Conservation (phyloP, 2,329 filamentous ascomycete genomes). For the Beauveria caledonica region DNA sequence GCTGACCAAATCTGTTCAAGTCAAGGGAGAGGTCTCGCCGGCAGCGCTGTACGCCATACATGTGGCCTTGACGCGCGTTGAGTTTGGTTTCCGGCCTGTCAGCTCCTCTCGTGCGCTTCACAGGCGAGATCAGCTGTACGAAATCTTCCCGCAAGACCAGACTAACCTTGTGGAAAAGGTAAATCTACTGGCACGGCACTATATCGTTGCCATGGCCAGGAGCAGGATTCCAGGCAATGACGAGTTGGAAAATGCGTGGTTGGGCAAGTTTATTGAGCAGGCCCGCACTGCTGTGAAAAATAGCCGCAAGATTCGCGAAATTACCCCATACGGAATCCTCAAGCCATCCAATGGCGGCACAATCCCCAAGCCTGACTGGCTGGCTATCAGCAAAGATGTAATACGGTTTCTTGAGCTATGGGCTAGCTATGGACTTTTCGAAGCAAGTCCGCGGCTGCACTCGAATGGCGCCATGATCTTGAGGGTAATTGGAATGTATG, state of each 20-base stretch:
- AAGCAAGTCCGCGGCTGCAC: conserved; percentile 42
- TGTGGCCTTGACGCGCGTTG: conserved; percentile 50
- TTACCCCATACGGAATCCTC: conserved; percentile 42
- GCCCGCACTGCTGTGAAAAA: conserved; percentile 42
- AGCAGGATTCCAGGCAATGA: conserved; percentile 12
- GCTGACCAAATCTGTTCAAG: conserved; percentile 28
- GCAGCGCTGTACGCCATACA: conserved; percentile 62
- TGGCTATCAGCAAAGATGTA: conserved; percentile 35
- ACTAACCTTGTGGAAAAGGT: conserved; percentile 24
- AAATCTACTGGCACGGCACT: conserved; percentile 25
- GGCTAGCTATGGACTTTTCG: conserved; percentile 49
- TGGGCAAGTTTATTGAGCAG: conserved; percentile 40
- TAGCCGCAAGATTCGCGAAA: conserved; percentile 40
- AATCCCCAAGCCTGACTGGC: conserved; percentile 21
- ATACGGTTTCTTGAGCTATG: conserved; percentile 64
- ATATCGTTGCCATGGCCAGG: conserved; percentile 19
- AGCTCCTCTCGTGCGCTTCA: conserved; percentile 38
- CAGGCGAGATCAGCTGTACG: conserved; percentile 49
- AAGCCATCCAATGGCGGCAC: conserved; percentile 20
- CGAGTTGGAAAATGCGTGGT: conserved; percentile 15
- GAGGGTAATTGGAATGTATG: conserved; percentile 52
- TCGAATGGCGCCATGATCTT: conserved; percentile 58
- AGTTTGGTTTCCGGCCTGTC: conserved; percentile 50
- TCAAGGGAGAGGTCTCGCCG: conserved; percentile 31
- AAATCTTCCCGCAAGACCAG: conserved; percentile 37